Base-by-base conservation (phyloP, 345 rosid species). In the Citrus maxima region DNA sequence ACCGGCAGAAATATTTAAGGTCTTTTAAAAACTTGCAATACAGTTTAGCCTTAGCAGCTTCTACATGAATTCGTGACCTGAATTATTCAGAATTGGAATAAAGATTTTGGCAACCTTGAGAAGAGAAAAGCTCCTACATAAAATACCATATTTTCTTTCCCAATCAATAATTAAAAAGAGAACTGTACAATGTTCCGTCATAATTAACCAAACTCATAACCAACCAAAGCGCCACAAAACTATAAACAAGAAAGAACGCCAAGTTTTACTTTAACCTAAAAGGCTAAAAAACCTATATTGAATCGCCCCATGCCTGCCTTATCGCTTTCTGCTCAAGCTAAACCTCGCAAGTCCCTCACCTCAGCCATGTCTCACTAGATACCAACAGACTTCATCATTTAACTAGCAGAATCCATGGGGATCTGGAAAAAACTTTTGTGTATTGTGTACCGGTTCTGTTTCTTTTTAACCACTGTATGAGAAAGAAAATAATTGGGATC, bases 131-230 rank as follows among this genome's bases (percentile, higher is more conserved):
- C 12, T 80, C 77, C 72, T 28, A 56, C 49, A 65, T 30, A 51
- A 22, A 6, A 32, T 14, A 70, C 12, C 60, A 66, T 30, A 25
- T 54, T 75, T 75, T 64, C 56, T 46, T 65, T 62, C 75, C 64
- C 72, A 66, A 51, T 25, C 65, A 65, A 61, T 37, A 65, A 79
- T 61, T 2, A 73, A 58, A 76, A 67, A 70, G 72, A 79, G 70
- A 83, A 80, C 92, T 87, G 87, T 88, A 88, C 91, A 89, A 83
- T 85, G 83, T 88, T 88, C 81, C 13, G 59, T 58, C 37, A 22
- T 25, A 61, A 66, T 35, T 32, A 32, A 74, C 71, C 28, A 69
- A 77, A 55, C 70, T 21, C 21, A 64, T 51, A 79, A 54, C 72
- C 30, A 76, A 79, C 42, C 61, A 7, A 30, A 54, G 2, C 67